Evolutionary conservation across 148 eudicot genomes (phyloP).

Genomic region (Amaranthus hypochondriacus): DNA sequence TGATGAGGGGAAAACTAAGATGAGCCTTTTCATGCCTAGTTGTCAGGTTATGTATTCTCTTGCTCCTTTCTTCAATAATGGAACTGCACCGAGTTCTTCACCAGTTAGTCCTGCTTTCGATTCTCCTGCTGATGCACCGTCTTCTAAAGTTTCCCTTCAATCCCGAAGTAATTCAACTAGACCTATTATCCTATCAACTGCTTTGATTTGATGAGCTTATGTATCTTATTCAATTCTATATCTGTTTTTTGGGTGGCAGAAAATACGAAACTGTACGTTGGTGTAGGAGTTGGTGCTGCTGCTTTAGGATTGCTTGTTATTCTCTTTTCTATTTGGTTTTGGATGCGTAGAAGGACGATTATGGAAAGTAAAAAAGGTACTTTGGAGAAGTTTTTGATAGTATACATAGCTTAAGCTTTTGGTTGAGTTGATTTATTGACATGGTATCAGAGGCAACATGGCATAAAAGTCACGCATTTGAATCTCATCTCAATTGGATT

Average conservation of each 20-base stretch:
- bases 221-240: background rate
- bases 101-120: background rate
- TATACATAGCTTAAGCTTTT: too few species aligned
- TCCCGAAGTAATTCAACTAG: background rate
- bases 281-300: conserved; percentile 1
- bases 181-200: background rate
- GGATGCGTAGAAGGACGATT: background rate
- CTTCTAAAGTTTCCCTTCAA: background rate
- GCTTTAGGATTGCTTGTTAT: background rate
- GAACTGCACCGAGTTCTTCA: background rate
- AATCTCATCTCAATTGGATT: too few species aligned
- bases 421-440: too few species aligned
- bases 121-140: background rate
- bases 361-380: background rate
- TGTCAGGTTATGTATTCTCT: conserved; percentile 15
- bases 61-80: conserved; percentile 1
- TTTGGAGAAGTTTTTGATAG: too few species aligned
- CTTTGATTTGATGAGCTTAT: background rate
- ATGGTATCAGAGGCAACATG: too few species aligned
- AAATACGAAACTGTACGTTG: background rate
- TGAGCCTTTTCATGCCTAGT: conserved; percentile 16
- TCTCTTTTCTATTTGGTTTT: background rate
- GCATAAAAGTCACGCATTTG: too few species aligned
- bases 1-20: conserved; percentile 8
- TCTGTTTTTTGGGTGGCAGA: background rate